Conservation (phyloP, 805 yeast species). For the Candida coquimbonensis region DNA sequence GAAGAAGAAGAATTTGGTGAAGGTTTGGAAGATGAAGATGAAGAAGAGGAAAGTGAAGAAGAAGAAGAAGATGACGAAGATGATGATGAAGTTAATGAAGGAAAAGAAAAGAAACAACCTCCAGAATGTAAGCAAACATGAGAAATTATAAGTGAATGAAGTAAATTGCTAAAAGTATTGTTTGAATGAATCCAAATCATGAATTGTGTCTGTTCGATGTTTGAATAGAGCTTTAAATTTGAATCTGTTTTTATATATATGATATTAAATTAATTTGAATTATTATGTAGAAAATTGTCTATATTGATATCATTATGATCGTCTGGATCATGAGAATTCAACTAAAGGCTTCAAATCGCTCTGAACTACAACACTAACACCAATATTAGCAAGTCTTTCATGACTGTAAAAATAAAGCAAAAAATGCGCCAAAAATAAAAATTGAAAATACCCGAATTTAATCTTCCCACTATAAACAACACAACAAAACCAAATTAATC, state of each 20-base stretch:
- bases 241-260: background rate
- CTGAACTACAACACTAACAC: no score
- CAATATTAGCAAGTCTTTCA: no score
- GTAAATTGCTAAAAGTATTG: background rate
- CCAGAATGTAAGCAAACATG: conserved; percentile 14
- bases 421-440: background rate
- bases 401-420: no score
- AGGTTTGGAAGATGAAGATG: conserved; percentile 27
- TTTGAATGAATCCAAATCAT: no score
- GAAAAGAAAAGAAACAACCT: conserved; percentile 11
- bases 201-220: background rate
- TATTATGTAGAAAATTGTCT: background rate
- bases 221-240: no score
- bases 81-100: conserved; percentile 24
- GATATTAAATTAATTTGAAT: background rate
- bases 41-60: conserved; percentile 27
- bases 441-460: no score
- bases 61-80: conserved; percentile 23
- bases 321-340: no score
- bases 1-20: conserved; percentile 35
- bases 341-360: no score
- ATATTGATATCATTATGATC: no score
- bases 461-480: no score
- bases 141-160: background rate
- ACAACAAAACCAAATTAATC: background rate